Percentiles rank a stretch among this genome's conserved stretches.
Conservation (phyloP, 225 moss, liverwort and hornwort species). For the Marchantia polymorpha region DNA sequence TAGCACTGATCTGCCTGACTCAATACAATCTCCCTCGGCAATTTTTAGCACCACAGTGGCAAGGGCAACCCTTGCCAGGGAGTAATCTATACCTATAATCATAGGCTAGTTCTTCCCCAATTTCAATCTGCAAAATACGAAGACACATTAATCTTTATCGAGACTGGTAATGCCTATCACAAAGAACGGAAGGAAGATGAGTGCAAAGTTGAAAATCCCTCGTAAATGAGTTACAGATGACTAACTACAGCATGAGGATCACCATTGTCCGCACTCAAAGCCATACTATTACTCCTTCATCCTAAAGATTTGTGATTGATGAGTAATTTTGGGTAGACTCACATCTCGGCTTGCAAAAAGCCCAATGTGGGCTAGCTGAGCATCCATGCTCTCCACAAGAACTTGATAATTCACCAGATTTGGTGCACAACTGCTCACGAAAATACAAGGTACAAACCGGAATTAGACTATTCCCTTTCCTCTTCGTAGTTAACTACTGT, state of each 20-base stretch:
- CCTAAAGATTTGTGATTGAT: no score
- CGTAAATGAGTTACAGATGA: not conserved
- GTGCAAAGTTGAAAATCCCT: not conserved
- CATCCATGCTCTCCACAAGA: constrained; percentile 94
- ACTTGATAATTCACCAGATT: constrained; percentile 98
- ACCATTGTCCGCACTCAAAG: not conserved
- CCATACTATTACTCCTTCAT: no score
- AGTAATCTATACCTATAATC: constrained; percentile 95
- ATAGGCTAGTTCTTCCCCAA: constrained; percentile 93
- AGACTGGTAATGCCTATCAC: not conserved
- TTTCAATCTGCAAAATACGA: constrained; percentile 52
- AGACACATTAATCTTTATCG: not conserved
- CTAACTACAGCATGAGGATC: not conserved
- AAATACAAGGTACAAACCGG: not conserved
- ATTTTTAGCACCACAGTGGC: constrained; percentile 75
- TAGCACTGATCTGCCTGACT: constrained; percentile 2
- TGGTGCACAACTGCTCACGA: constrained; percentile 72
- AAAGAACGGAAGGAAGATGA: not conserved
- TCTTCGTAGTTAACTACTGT: not conserved
- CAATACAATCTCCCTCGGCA: constrained; percentile 95
- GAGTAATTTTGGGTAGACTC: constrained; percentile 31
- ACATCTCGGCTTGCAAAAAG: constrained; percentile 97
- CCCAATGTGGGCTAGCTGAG: constrained; percentile 93
- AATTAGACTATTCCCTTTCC: not conserved
- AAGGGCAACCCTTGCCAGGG: constrained; percentile 89